Base-by-base conservation (phyloP, 495 filamentous ascomycete genomes). In the Trichodelitschia bisporula region DNA sequence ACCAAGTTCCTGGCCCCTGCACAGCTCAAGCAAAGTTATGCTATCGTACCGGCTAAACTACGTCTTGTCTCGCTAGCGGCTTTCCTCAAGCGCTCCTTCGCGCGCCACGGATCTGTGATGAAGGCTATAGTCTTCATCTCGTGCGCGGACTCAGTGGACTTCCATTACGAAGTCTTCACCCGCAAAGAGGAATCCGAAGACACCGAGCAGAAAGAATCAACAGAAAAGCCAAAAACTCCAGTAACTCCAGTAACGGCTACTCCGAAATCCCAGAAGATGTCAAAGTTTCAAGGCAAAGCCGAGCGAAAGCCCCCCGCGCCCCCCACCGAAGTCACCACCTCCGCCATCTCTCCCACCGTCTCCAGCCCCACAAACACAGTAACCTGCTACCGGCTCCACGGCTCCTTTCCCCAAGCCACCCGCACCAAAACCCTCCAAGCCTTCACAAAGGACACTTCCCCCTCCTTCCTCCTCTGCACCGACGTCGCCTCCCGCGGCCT, bases 71-170 rank as follows among this genome's bases (percentile, higher is more conserved):
- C 83, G 2, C 59, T 97, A 26, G 69, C 74, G 24, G 74, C 80
- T 1, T 58, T 78, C 17, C 55, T 97, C 19, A 89, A 79, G 42
- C 66, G 77, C 12, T 65, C 84, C 0, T 95, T 95, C 41, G 69
- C 76, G 35, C 64, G 82, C 10, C 72, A 72, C 49, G 80, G 79
- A 0, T 76, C 78, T 2, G 69, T 86, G 14, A 89, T 84, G 69
- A 92, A 95, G 49, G 72, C 74, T 3, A 92, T 95, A 36, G 65
- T 95, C 30, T 97, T 97, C 50, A 76, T 97, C 23, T 89, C 82
- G 1, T 95, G 89, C 42, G 83, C 86, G 11, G 89, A 97, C 43
- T 84, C 76, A 6, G 86, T 95, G 28, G 80, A 97, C 44, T 97
- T 90, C 46, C 82, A 91, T 45, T 95, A 80, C 41, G 73, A 89